Evolutionary conservation across 768 basidiomycete genomes (phyloP).

Genomic region (Trametes punicea): DNA sequence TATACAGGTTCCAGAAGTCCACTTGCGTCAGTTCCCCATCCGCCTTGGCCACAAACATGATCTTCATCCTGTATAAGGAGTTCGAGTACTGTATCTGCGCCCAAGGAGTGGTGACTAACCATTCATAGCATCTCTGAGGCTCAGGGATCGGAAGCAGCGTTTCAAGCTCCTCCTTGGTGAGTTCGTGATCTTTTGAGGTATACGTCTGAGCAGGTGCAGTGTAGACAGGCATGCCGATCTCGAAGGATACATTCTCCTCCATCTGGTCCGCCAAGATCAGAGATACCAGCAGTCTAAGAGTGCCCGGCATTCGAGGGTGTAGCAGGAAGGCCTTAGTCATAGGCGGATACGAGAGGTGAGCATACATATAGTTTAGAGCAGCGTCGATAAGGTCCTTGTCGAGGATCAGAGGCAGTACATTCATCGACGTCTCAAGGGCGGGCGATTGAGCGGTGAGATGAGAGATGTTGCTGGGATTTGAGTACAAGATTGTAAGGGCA

Average conservation of each 20-base stretch:
- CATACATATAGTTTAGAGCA: conserved; percentile 70
- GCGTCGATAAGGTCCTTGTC: conserved; percentile 71
- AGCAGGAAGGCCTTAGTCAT: conserved; percentile 78
- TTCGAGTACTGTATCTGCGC: not conserved
- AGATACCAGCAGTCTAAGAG: conserved; percentile 63
- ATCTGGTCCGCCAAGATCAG: conserved; percentile 69
- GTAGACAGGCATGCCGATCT: conserved; percentile 56
- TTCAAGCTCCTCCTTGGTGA: conserved; percentile 69
- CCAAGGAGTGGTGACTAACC: conserved; percentile 43
- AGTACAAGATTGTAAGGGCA: conserved; percentile 59
- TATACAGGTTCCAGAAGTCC: conserved; percentile 93
- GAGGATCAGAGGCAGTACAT: conserved; percentile 67
- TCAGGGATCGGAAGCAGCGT: conserved; percentile 55
- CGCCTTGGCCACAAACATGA: conserved; percentile 75
- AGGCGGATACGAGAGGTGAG: conserved; percentile 67
- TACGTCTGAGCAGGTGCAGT: conserved; percentile 51
- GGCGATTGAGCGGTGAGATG: conserved; percentile 55
- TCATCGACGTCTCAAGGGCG: conserved; percentile 59
- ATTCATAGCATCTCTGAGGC: conserved; percentile 80
- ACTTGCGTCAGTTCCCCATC: conserved; percentile 89
- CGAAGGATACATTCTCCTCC: conserved; percentile 61
- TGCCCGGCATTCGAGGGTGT: conserved; percentile 65
- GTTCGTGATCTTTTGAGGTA: conserved; percentile 54
- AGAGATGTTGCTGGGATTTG: conserved; percentile 53
- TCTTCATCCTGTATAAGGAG: conserved; percentile 63